Base-by-base conservation (phyloP, 352 stramenopile genomes). In the Phytophthora vignae region DNA sequence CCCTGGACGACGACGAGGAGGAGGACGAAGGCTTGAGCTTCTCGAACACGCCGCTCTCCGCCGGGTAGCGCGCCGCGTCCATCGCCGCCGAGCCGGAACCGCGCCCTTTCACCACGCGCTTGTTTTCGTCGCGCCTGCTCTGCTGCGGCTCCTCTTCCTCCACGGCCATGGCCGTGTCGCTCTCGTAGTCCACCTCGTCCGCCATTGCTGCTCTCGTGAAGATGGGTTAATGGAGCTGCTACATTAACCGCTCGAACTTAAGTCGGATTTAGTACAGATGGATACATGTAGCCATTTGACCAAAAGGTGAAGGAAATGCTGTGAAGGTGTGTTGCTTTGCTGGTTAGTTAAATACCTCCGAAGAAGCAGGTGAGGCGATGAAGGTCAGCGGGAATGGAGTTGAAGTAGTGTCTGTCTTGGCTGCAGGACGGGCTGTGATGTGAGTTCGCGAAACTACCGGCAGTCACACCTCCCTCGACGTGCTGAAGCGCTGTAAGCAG, bases 131-230 rank as follows among this genome's bases (percentile, higher is more conserved):
- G 21, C 68, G 60, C 49, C 62, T 65, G 53, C 46, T 59, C 38
- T 19, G 42, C 71, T 48, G 53, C 42, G 60, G 67, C 69, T 94
- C 83, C 31, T 93, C 81, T 19, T 94, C 83, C 31, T 93, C 88
- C 44, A 92, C 81, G 44, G 77, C 83, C 85, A 94, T 96, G n/a
- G 86, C 83, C 73, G 86, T 88, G 71, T 96, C 90, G 72, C 88
- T 95, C 80, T 96, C 90, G 62, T 95, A 96, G 74, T 95, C 74
- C 73, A 94, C 87, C 77, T 95, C 87, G 53, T 95, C 87, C 72
- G 87, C 87, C 88, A 96, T 95, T 22, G 10, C 22, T 10, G 15
- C 40, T 42, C 48, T 53, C 9, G 27, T 29, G 4, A 29, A 8
- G 46, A 22, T 40, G 9, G 3, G 11, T 44, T 44, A 50, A 38